phyloP scores from a whole-genome alignment of 176 grass and related monocot species.

The Eleusine indica region DNA sequence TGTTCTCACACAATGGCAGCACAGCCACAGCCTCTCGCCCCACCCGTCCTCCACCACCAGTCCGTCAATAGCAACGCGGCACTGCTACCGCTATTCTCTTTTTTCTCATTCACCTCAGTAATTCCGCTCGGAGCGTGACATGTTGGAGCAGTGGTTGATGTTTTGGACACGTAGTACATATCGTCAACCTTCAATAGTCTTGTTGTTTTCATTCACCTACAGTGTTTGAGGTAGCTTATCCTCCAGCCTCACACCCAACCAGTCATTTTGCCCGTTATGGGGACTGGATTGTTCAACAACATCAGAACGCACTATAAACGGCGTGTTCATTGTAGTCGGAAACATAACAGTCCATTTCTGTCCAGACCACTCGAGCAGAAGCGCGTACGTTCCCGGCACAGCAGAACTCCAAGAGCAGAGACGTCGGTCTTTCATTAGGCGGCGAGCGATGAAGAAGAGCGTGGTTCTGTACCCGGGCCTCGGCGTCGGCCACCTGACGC shows the following conservation, averaged over 20 bases:
- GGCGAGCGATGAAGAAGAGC: conserved; percentile 33
- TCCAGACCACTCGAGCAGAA: not conserved
- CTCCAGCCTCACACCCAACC: not conserved
- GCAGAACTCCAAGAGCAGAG: not conserved
- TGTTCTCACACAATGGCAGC: not conserved
- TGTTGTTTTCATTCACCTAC: not conserved
- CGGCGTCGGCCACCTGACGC: conserved; percentile 57
- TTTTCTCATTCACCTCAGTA: not conserved
- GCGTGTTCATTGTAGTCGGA: not conserved
- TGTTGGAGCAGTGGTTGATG: not conserved
- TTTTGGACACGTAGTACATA: not conserved
- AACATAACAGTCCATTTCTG: not conserved
- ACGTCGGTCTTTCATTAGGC: not conserved
- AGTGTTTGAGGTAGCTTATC: not conserved
- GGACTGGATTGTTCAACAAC: not conserved
- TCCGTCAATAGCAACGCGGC: no score
- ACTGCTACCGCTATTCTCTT: no score
- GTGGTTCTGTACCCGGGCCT: conserved; percentile 53
- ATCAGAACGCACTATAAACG: not conserved
- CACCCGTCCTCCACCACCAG: not conserved
- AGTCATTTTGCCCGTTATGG: not conserved
- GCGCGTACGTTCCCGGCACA: not conserved
- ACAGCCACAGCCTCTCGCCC: not conserved
- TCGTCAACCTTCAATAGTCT: not conserved
- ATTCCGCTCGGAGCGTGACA: not conserved